Conservation (phyloP, 2,329 filamentous ascomycete genomes). For the Trichoderma sp. region DNA sequence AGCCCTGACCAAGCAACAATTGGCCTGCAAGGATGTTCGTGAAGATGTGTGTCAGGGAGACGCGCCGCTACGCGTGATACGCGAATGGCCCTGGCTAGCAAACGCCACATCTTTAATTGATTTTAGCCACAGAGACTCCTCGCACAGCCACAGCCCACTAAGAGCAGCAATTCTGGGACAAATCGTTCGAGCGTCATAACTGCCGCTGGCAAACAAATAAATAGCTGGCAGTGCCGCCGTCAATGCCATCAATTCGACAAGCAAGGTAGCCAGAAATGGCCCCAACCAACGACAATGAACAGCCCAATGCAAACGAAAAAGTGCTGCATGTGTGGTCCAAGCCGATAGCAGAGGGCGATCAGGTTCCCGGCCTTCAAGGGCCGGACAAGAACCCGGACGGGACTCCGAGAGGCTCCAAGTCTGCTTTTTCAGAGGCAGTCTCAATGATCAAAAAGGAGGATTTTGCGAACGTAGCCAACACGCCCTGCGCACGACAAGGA, state of each 20-base stretch:
- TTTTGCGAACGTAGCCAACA: constrained; percentile 68
- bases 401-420: constrained; percentile 20
- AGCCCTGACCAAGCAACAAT: neutral
- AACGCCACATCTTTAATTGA: constrained; percentile 34
- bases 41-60: constrained; percentile 26
- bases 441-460: constrained; percentile 65
- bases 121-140: constrained; percentile 23
- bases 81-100: constrained; percentile 29
- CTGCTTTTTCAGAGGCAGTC: constrained; percentile 56
- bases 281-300: constrained; percentile 30
- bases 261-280: constrained; percentile 37
- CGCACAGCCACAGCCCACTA: constrained; percentile 14
- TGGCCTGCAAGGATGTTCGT: neutral
- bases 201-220: neutral
- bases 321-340: constrained; percentile 38
- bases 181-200: constrained; percentile 14
- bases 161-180: neutral
- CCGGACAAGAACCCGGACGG: constrained; percentile 17
- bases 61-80: constrained; percentile 34
- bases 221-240: neutral
- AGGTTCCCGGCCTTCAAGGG: constrained; percentile 13
- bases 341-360: constrained; percentile 30
- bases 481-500: constrained; percentile 80
- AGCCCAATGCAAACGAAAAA: constrained; percentile 29
- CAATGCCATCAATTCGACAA: constrained; percentile 16